These are phyloP conservation scores for Ananas comosus DNA, from an alignment of 176 grass and related monocot species.

Conservation along the genomic window DNA sequence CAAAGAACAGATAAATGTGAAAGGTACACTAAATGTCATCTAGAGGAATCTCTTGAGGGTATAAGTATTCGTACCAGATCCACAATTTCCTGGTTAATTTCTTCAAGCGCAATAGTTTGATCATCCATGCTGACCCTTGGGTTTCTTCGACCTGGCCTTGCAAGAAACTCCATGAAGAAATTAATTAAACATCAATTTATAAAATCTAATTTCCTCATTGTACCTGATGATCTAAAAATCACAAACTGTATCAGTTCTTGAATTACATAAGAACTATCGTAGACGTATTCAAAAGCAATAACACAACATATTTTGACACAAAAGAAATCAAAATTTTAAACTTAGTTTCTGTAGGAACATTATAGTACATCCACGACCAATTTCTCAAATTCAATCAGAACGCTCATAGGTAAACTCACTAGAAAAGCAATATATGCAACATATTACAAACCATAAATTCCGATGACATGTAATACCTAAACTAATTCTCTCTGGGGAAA, in stretches of 20 bases:
- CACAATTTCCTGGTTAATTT: slow-evolving; percentile 45
- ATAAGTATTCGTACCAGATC: slow-evolving; percentile 30
- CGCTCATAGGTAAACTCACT: too few relatives aligned
- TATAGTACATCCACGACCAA: too few relatives aligned
- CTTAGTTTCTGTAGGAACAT: too few relatives aligned
- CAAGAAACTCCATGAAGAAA: not conserved
- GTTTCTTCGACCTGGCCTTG: not conserved
- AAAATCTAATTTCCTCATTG: not conserved
- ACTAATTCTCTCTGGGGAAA: too few relatives aligned
- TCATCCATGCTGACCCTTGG: slow-evolving; percentile 4
- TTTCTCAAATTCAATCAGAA: too few relatives aligned
- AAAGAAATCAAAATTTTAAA: too few relatives aligned
- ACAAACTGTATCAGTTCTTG: not conserved
- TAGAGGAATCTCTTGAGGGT: not conserved
- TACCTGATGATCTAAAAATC: not conserved
- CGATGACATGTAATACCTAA: too few relatives aligned
- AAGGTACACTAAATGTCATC: not conserved
- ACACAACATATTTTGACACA: too few relatives aligned
- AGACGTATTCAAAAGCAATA: too few relatives aligned
- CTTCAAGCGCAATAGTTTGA: slow-evolving; percentile 25
- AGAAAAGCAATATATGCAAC: too few relatives aligned
- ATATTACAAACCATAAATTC: too few relatives aligned
- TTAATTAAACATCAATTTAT: not conserved
- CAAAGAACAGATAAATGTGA: not conserved
- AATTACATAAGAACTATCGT: too few relatives aligned